Evolutionary conservation across 805 yeast genomes (phyloP), one percentile per base, ranked within the genome.

Genomic region (Vanderwaltozyma verrucispora): DNA sequence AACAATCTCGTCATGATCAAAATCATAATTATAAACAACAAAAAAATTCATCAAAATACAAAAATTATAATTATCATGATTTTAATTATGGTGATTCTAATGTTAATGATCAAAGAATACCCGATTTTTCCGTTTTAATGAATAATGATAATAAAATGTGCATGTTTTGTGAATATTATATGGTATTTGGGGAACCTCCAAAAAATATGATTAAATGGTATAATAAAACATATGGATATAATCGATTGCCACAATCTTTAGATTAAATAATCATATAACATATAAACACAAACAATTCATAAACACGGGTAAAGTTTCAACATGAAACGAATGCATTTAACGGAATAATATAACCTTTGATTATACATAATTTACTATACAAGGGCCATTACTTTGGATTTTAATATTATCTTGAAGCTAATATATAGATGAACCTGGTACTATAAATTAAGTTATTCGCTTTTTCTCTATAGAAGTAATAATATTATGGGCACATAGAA

Each of bases 81-180:
- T 50, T 38, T 31, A 49, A 48, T 35, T 30, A 29, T 13, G 25
- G 20, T 15, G 20, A 30, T 24, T 18, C 24, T 19, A 16, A 27
- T 37, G 25, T 23, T 32, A 18, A 31, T 24, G 19, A 21, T 30
- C 12, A 37, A 35, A 12, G 28, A 37, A 35, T 33, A 30, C 58
- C 60, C 3, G 49, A 53, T 32, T 52, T 53, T 32, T 47, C 55
- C 11, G 44, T 46, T 2, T 33, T 54, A 17, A 39, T 51, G 28
- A 46, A 43, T 26, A 45, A 46, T 10, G 43, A 46, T 21, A 38
- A 43, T 11, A 54, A 54, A 7, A 37, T 65, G 42, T 72, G 78
- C 48, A 53, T 70, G 42, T 64, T 72, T 37, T 72, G 78, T 51
- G 75, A 72, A 44, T 72, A 71, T 49, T 73, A 71, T 47, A 61